phyloP scores from a whole-genome alignment of 2,329 filamentous ascomycete genomes.

The Setomelanomma holmii region DNA sequence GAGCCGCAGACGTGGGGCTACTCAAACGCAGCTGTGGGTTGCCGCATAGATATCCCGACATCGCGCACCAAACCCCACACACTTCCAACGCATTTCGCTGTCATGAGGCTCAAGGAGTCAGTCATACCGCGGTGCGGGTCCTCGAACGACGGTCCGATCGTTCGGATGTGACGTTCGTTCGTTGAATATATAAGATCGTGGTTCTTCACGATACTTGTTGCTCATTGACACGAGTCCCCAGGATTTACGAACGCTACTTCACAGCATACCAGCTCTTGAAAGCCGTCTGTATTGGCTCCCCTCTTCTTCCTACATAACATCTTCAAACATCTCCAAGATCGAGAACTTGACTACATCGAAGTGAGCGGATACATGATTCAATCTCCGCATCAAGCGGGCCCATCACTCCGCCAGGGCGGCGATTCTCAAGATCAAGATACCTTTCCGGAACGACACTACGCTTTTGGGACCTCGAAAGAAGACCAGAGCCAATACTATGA shows the following conservation, averaged over 20 bases:
- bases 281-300: neutral
- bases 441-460: neutral
- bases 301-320: neutral
- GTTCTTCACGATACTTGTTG: constrained; percentile 11
- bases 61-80: constrained; percentile 11
- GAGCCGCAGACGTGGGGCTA: neutral
- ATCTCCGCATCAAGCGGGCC: constrained; percentile 5
- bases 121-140: constrained; percentile 3
- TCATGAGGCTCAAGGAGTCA: constrained; percentile 35
- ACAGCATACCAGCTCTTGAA: constrained; percentile 4
- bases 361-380: constrained; percentile 20
- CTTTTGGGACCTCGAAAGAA: neutral
- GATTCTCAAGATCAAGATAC: neutral
- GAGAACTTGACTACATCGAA: neutral
- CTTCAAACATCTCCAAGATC: constrained; percentile 4
- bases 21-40: neutral
- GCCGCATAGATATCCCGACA: constrained; percentile 1
- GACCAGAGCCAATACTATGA: constrained; percentile 1
- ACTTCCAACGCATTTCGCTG: constrained; percentile 34
- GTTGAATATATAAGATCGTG: constrained; percentile 8
- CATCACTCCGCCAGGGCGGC: constrained; percentile 3
- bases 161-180: constrained; percentile 9
- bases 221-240: constrained; percentile 1
- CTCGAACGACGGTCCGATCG: constrained; percentile 3
- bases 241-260: constrained; percentile 12